Conservation (phyloP, 1,284 basidiomycete genomes). For the Mycena citricolor region DNA sequence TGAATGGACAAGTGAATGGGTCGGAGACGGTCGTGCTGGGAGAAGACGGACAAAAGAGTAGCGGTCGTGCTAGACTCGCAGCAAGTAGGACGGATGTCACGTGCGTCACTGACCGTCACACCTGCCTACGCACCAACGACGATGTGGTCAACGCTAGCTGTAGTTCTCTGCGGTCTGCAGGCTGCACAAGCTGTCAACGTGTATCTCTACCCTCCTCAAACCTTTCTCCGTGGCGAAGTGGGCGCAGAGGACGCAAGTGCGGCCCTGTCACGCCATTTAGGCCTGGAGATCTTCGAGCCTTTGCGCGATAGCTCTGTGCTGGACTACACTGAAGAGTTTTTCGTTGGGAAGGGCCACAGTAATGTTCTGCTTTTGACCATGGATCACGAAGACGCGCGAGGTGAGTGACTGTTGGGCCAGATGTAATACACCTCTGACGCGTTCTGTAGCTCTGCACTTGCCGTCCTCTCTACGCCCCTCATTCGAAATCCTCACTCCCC, state of each 20-base stretch:
- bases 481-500: slow-evolving; percentile 38
- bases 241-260: slow-evolving; percentile 55
- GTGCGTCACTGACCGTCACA: no score
- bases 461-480: slow-evolving; percentile 47
- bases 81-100: no score
- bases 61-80: no score
- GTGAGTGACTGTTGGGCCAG: slow-evolving; percentile 37
- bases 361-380: slow-evolving; percentile 57
- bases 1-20: no score
- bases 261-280: slow-evolving; percentile 64
- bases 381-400: slow-evolving; percentile 55
- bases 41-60: no score
- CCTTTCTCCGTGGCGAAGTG: slow-evolving; percentile 37
- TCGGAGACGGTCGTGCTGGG: no score
- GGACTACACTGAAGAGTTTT: slow-evolving; percentile 42
- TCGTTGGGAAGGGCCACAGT: slow-evolving; percentile 56
- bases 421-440: slow-evolving; percentile 15
- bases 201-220: slow-evolving; percentile 38
- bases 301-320: slow-evolving; percentile 35
- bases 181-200: slow-evolving; percentile 19
- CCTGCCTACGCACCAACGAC: no score
- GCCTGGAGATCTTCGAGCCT: slow-evolving; percentile 64
- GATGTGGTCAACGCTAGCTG: slow-evolving; percentile 17
- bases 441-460: slow-evolving; percentile 35
- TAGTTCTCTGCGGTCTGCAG: slow-evolving; percentile 16